Conservation (phyloP, 129 eudicot genomes). For the Smallanthus sonchifolius region DNA sequence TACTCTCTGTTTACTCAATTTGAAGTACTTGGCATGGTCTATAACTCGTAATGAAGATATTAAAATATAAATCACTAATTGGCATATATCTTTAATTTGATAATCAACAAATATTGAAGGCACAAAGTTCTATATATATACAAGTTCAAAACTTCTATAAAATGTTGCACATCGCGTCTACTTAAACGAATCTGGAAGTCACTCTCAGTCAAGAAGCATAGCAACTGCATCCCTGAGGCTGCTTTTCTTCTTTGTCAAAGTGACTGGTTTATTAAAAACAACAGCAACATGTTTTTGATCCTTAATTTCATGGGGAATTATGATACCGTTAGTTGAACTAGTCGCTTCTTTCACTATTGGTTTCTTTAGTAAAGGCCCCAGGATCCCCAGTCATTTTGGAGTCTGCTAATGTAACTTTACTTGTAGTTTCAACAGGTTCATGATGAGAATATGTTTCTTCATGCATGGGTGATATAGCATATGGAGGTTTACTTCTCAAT, state of each 20-base stretch:
- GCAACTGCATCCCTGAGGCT: conserved; percentile 69
- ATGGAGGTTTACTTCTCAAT: too few relatives aligned
- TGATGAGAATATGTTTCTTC: too few relatives aligned
- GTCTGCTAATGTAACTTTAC: too few relatives aligned
- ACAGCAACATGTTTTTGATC: conserved; percentile 26
- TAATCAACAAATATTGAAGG: not conserved
- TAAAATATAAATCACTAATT: not conserved
- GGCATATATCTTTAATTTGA: not conserved
- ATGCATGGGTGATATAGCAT: too few relatives aligned
- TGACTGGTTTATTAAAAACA: conserved; percentile 22
- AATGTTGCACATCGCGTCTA: not conserved
- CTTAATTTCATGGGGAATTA: conserved; percentile 23
- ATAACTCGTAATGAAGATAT: not conserved
- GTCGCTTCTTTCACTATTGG: conserved; percentile 31
- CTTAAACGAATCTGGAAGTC: not conserved
- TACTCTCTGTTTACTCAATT: not conserved
- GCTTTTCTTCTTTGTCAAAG: conserved; percentile 48
- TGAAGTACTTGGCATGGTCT: not conserved
- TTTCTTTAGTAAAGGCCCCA: conserved; percentile 54
- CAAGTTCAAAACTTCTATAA: not conserved
- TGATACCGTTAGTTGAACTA: conserved; percentile 17
- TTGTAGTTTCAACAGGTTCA: too few relatives aligned
- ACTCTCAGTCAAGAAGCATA: conserved; percentile 48
- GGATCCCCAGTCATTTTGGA: conserved; percentile 43
- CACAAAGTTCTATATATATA: conserved; percentile 8